Evolutionary conservation across 2,329 filamentous ascomycete genomes (phyloP).

Genomic region (Pseudocercospora pini-densiflorae): DNA sequence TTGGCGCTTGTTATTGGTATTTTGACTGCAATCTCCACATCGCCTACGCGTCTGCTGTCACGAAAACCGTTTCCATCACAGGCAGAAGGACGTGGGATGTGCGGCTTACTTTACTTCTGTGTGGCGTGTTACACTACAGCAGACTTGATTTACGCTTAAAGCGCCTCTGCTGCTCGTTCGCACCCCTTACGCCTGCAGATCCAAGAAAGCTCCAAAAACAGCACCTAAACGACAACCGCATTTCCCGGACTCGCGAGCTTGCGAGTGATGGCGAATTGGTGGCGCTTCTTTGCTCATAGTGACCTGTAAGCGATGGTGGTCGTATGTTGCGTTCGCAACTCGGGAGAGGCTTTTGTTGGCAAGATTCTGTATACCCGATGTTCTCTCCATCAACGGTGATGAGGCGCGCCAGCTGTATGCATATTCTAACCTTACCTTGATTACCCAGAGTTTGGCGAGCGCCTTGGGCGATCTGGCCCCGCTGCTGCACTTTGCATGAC

Average conservation of each 20-base stretch:
- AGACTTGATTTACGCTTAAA: slow-evolving; percentile 9
- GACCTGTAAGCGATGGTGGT: not conserved
- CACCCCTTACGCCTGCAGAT: slow-evolving; percentile 3
- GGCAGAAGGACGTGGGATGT: not conserved
- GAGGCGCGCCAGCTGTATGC: not conserved
- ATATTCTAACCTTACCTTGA: not conserved
- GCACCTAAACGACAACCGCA: not conserved
- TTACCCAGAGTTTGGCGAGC: not conserved
- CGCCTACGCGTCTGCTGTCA: not conserved
- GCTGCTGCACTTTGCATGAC: not conserved
- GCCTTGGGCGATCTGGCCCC: not conserved
- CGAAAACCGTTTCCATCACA: not conserved
- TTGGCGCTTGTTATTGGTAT: not conserved
- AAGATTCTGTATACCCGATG: not conserved
- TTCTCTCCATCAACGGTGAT: not conserved
- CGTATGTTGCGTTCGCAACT: not conserved
- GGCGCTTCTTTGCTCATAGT: not conserved
- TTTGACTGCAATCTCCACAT: not conserved
- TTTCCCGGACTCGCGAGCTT: not conserved
- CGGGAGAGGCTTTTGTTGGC: not conserved
- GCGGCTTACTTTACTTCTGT: slow-evolving; percentile 1
- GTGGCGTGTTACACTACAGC: slow-evolving; percentile 3
- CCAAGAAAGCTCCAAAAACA: not conserved
- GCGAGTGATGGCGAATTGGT: not conserved
- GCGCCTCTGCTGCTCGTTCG: slow-evolving; percentile 1